Evolutionary conservation across 164 flowering plant genomes (phyloP).

Genomic region (Akebia trifoliata): DNA sequence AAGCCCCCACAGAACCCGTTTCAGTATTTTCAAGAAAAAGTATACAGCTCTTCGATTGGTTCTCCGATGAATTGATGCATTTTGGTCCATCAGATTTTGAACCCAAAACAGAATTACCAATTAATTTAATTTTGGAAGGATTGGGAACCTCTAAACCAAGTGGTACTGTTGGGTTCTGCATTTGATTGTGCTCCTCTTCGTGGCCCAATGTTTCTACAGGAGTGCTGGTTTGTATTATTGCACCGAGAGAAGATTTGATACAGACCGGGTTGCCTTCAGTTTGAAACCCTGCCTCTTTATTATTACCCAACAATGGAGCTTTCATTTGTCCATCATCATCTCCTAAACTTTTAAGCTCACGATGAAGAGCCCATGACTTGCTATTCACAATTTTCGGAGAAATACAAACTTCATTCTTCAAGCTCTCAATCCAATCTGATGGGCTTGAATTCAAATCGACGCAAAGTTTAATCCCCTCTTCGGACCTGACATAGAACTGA

Average conservation of each 20-base stretch:
- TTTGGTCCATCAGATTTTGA: slow-evolving; percentile 14
- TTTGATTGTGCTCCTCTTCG: slow-evolving; percentile 16
- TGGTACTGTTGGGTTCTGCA: slow-evolving; percentile 7
- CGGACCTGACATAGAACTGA: slow-evolving; percentile 49
- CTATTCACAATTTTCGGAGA: slow-evolving; percentile 13
- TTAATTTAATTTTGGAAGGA: slow-evolving; percentile 9
- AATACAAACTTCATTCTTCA: slow-evolving; percentile 34
- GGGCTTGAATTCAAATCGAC: slow-evolving; percentile 49
- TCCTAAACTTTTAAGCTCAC: slow-evolving; percentile 21
- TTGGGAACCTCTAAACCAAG: slow-evolving; percentile 11
- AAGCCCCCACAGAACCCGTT: slow-evolving; percentile 2
- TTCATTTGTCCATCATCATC: slow-evolving; percentile 20
- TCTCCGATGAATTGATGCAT: slow-evolving; percentile 8
- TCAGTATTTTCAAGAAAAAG: slow-evolving; percentile 6
- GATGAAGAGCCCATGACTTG: slow-evolving; percentile 23
- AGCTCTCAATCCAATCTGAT: slow-evolving; percentile 41
- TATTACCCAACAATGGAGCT: slow-evolving; percentile 9
- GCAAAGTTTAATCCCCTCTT: slow-evolving; percentile 50
- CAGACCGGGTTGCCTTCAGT: slow-evolving; percentile 12
- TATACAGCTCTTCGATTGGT: slow-evolving; percentile 14
- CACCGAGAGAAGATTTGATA: too few relatives aligned
- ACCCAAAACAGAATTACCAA: slow-evolving; percentile 13
- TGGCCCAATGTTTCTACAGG: slow-evolving; percentile 9
- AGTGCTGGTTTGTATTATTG: slow-evolving; percentile 7
- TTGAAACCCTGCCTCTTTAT: slow-evolving; percentile 7